Base-by-base conservation (phyloP, 768 basidiomycete genomes). In the Multifurca ochricompacta region DNA sequence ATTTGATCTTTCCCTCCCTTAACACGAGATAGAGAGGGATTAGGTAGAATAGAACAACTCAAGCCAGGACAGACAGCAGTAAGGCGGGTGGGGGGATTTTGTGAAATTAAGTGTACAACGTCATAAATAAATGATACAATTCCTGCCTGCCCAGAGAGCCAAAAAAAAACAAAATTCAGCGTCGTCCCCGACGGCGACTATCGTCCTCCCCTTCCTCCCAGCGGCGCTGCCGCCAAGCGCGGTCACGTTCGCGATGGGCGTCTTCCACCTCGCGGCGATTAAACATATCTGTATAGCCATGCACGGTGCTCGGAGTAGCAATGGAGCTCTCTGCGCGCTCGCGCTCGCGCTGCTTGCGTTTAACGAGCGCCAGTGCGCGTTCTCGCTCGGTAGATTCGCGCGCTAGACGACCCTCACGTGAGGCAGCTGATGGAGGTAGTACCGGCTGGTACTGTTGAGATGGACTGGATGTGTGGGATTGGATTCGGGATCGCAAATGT, bases 341-440 rank as follows among this genome's bases (percentile, higher is more conserved):
- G 68, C 75, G 67, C 67, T 88, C 85, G 2, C 80, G 75, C 62
- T 80, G 77, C 69, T 79, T 85, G 36, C 83, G 74, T 49, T 73
- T 73, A 19, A 89, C 81, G 27, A 90, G 80, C 7, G 77, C 85
- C n/a, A 79, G 69, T 0, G 88, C 87, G 0, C 88, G 81, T 61
- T 83, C 77, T 4, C 87, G 79, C 66, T 91, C 88, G 1, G 82
- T 77, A 0, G 81, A 80, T 68, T 91, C 88, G 25, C 88, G 81
- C n/a, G 70, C 70, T 8, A 87, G 68, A 3, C 88, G 82, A 5
- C 77, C 78, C 27, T 77, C 75, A 0, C 80, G 56, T 46, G 59
- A 36, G 53, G 37, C 43, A 57, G 56, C 44, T 54, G 68, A 49
- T 37, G 59, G 3, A 27, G 61, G 47, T 30, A 57, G 44, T 16